Evolutionary conservation across 2,329 filamentous ascomycete species (phyloP).

Genomic region (Coniochaeta sp.): DNA sequence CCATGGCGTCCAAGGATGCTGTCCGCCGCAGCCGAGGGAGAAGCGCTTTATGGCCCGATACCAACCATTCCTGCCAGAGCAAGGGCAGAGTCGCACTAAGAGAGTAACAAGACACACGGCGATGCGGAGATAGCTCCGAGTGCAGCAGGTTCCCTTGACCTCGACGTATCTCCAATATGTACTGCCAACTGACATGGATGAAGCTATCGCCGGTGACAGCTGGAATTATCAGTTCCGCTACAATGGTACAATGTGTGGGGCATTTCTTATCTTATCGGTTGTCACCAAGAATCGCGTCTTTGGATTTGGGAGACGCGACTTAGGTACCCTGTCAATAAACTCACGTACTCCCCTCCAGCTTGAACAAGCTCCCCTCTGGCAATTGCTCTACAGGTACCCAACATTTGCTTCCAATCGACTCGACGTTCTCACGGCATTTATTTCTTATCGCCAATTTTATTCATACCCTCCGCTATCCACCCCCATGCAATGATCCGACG

Average conservation of each 20-base stretch:
- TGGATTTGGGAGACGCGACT: not conserved
- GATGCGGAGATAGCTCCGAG: not conserved
- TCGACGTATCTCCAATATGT: not conserved
- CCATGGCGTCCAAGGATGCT: conserved; percentile 43
- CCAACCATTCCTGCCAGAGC: not conserved
- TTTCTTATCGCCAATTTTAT: not conserved
- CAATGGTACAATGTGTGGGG: not conserved
- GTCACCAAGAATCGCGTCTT: not conserved
- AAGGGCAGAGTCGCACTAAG: not conserved
- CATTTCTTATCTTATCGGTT: not conserved
- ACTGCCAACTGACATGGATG: not conserved
- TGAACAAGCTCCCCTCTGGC: not conserved
- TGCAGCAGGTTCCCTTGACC: not conserved
- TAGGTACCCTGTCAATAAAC: not conserved
- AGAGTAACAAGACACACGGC: not conserved
- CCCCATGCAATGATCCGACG: conserved; percentile 3
- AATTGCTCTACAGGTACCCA: not conserved
- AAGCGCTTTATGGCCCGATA: not conserved
- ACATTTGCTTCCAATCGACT: not conserved
- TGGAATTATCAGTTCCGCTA: not conserved
- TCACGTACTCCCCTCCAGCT: not conserved
- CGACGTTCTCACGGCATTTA: not conserved
- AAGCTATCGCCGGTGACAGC: not conserved
- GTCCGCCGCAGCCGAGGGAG: not conserved
- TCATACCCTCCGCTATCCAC: not conserved